These are phyloP conservation scores for Exserohilum rostratum DNA, from an alignment of 2,329 filamentous ascomycete species.

Conservation along the genomic window DNA sequence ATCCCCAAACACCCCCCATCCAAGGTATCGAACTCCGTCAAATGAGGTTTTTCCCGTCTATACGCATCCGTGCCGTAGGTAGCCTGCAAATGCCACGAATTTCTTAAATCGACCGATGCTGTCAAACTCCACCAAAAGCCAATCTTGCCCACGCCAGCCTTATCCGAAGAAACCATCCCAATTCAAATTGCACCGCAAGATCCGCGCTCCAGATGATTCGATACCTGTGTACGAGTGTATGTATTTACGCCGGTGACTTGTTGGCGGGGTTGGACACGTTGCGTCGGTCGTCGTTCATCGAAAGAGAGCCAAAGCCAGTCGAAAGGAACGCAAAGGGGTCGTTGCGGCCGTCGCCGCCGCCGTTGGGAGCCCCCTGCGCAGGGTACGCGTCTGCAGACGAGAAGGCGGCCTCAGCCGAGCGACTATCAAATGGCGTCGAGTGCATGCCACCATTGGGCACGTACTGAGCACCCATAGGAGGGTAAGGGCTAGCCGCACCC, in stretches of 20 bases:
- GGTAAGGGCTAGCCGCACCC: conserved; percentile 79
- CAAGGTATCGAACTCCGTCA: conserved; percentile 49
- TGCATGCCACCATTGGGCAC: conserved; percentile 78
- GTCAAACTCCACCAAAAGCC: conserved; percentile 45
- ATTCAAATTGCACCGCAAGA: conserved; percentile 45
- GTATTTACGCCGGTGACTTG: conserved; percentile 49
- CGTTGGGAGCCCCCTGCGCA: conserved; percentile 73
- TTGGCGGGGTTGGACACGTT: conserved; percentile 49
- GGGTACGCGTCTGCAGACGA: conserved; percentile 83
- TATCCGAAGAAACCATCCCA: conserved; percentile 43
- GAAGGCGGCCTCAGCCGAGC: conserved; percentile 92
- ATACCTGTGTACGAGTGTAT: conserved; percentile 42
- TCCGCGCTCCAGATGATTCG: conserved; percentile 41
- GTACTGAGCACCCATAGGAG: conserved; percentile 76
- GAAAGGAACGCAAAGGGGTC: conserved; percentile 84
- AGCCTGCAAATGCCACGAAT: conserved; percentile 48
- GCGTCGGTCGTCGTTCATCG: conserved; percentile 66
- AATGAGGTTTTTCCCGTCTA: conserved; percentile 46
- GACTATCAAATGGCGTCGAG: conserved; percentile 88
- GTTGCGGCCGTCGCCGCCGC: conserved; percentile 65
- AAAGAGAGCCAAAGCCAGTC: conserved; percentile 72
- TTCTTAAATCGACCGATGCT: conserved; percentile 46
- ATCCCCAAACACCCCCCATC: conserved; percentile 42
- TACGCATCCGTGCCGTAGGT: conserved; percentile 42
- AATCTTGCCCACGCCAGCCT: conserved; percentile 44